These are phyloP conservation scores for Podaxis sp. DNA, from an alignment of 768 basidiomycete species.

Conservation along the genomic window DNA sequence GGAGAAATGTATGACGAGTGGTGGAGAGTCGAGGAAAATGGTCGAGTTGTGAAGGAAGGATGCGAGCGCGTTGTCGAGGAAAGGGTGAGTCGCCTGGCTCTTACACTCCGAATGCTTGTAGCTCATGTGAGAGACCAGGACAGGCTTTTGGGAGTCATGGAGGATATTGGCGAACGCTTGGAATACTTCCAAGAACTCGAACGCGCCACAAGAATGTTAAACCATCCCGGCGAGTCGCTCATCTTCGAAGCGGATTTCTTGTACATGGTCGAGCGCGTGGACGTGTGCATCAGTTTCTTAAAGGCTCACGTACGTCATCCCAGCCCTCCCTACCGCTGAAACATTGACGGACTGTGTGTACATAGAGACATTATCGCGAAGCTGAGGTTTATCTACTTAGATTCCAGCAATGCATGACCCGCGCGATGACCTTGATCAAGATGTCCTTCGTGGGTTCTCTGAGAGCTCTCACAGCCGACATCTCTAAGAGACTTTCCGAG, in stretches of 20 bases:
- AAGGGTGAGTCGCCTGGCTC: conserved; percentile 53
- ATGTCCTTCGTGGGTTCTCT: conserved; percentile 93
- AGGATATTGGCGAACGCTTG: conserved; percentile 77
- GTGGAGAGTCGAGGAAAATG: conserved; percentile 89
- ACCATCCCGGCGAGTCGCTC: conserved; percentile 89
- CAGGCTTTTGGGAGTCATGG: conserved; percentile 70
- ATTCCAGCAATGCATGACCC: conserved; percentile 97
- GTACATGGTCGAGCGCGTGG: conserved; percentile 94
- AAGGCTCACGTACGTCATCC: conserved; percentile 72
- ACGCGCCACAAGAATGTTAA: conserved; percentile 88
- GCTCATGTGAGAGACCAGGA: conserved; percentile 47
- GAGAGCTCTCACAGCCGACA: conserved; percentile 74
- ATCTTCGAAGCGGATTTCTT: conserved; percentile 91
- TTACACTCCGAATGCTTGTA: not conserved
- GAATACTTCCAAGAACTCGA: conserved; percentile 97
- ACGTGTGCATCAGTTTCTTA: conserved; percentile 91
- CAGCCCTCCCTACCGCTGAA: not conserved
- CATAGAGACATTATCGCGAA: conserved; percentile 88
- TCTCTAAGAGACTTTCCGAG: conserved; percentile 72
- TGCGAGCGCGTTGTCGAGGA: conserved; percentile 90
- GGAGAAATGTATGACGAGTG: conserved; percentile 83
- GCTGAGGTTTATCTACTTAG: conserved; percentile 93
- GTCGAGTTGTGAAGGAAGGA: conserved; percentile 85
- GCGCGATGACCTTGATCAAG: conserved; percentile 97
- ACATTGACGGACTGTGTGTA: not conserved